A percentile compares a stretch with the other conserved stretches of the same genome.
Evolutionary conservation across 306 rosid species (phyloP).

Genomic region (Acacia acuminata): DNA sequence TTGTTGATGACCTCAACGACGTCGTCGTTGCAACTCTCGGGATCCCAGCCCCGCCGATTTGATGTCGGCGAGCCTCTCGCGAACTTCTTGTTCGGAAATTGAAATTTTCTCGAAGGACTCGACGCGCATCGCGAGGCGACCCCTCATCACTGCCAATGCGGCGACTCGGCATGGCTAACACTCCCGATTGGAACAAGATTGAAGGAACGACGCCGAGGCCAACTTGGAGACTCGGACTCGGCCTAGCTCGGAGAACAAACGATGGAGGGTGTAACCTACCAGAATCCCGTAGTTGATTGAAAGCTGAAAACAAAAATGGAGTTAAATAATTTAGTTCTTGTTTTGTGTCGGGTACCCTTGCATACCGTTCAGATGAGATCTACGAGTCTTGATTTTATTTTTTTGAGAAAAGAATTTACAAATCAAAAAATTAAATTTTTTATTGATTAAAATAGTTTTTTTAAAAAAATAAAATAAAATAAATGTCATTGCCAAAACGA

Average conservation of each 20-base stretch:
- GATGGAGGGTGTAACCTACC: conserved; percentile 71
- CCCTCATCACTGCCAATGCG: conserved; percentile 83
- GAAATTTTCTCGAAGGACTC: conserved; percentile 71
- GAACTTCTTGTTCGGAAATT: conserved; percentile 60
- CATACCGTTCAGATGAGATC: no score
- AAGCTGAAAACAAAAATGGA: conserved; percentile 38
- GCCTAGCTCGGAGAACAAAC: conserved; percentile 59
- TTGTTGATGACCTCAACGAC: conserved; percentile 30
- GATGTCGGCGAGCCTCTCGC: conserved; percentile 55
- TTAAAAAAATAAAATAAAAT: no score
- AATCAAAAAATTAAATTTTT: no score
- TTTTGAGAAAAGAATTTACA: no score
- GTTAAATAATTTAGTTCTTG: no score
- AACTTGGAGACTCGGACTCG: conserved; percentile 80
- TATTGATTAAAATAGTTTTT: no score
- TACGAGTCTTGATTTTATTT: no score
- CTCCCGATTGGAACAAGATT: conserved; percentile 41
- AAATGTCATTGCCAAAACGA: no score
- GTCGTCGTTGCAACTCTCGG: conserved; percentile 57
- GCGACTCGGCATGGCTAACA: conserved; percentile 79
- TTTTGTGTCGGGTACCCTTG: no score
- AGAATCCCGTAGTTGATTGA: conserved; percentile 67
- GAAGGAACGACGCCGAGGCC: conserved; percentile 56
- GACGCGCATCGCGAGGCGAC: conserved; percentile 66
- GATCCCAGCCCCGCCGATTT: conserved; percentile 61